Evolutionary conservation across 306 rosid genomes (phyloP), one percentile per base, ranked within the genome.

Genomic region (Nissolia schottii): DNA sequence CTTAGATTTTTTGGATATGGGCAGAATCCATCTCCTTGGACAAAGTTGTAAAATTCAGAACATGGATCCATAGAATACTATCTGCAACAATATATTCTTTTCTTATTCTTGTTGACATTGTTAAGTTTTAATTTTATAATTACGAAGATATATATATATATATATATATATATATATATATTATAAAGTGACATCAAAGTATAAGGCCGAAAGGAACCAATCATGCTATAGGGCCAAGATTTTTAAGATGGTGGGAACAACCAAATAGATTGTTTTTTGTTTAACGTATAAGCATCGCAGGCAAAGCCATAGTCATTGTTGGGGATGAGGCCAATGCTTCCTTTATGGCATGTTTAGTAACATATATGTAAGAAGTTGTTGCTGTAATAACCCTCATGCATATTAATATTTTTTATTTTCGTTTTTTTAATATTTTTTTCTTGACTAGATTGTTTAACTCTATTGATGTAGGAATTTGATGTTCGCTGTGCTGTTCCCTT

Each of bases 401-500:
- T 67, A 23, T 50, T 41, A 41, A 18, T 43, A 13, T 53, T 41
- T 60, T 48, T 46, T 54, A 19, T 18, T 16, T 40, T 45, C 25
- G 45, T 69, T 62, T 16, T 12, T 32, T 23, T 31, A 56, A 3
- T 12, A 12, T 50, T 77, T 56, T 38, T 61, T 53, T 46, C 67
- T 38, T 71, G 49, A 76, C 32, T 70, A 77, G 74, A 74, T 65
- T 61, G 58, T 57, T 41, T 69, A 71, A 63, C 68, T 55, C 71
- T 50, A 53, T 43, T 69, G 79, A 65, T 72, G 67, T 76, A 95
- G 99, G 99, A 91, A 80, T 84, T 91, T 71, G 99, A 91, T 86
- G 80, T 91, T 81, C 97, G 92, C 19, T 95, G 48, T 80, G 96
- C 92, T 25, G 49, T 91, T 59, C 99, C 99, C 49, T 87, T 95